Base-by-base conservation (phyloP, 148 eudicot species). In the Pouteria glomerata region DNA sequence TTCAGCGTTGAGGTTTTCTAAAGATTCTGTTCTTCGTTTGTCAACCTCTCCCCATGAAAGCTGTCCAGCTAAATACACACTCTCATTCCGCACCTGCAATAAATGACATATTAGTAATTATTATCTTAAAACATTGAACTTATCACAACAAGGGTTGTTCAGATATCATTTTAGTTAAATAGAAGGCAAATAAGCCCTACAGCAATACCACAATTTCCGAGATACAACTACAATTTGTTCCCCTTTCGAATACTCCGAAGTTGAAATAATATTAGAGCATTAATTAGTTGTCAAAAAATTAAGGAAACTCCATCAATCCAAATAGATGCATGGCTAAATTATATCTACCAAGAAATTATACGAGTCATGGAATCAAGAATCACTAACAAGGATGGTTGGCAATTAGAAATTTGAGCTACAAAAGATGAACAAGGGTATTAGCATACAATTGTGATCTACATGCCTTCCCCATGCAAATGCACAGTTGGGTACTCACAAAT, bases 11-110 rank as follows among this genome's bases (percentile, higher is more conserved):
- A 89, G 88, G 42, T 85, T 78, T 52, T 83, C 84, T 71, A 89
- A 66, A 59, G 74, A 77, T 30, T 26, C 74, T 72, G 58, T 64
- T 67, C 78, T 85, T 72, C 82, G 72, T 41, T 72, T 84, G 51
- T 81, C 87, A 69, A 74, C 73, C 63, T 84, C 87, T 71, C 78
- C 78, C 48, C 51, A 53, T 47, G 80, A 74, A 59, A 73, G 70
- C 30, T 76, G 77, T 77, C 98, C 98, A 2, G 83, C 82, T 61
- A 89, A 78, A 79, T 81, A 86, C 66, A 69, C 72, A 75, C 98
- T 86, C 75, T 85, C 84, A 63, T 87, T 76, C 70, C 92, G 77
- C 26, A 92, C 93, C 97, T 92, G 90, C 50, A 83, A 73, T 45
- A 69, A 57, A 64, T 52, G 58, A 31, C 34, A 60, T 39, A 18